These are phyloP conservation scores for Phytophthora pisi DNA, from an alignment of 352 stramenopile species.

Conservation along the genomic window DNA sequence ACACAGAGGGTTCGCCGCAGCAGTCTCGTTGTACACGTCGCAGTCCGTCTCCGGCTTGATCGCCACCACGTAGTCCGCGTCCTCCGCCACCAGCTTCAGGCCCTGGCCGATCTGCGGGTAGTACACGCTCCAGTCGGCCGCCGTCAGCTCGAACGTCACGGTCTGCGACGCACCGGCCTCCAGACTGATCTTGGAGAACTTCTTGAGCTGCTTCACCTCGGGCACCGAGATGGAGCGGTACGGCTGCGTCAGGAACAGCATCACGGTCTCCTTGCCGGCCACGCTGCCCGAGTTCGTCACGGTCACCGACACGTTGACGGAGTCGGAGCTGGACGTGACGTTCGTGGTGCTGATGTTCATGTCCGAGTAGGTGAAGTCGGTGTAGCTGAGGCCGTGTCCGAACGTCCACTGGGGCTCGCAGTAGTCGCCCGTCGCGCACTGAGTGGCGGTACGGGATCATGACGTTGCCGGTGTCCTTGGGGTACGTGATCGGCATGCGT, in stretches of 20 bases:
- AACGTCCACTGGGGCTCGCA: conserved; percentile 37
- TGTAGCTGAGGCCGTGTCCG: neutral
- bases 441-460: neutral
- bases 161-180: neutral
- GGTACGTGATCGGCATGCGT: conserved; percentile 4
- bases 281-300: conserved; percentile 51
- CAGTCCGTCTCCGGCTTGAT: conserved; percentile 45
- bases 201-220: conserved; percentile 82
- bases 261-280: conserved; percentile 69
- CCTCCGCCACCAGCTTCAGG: conserved; percentile 35
- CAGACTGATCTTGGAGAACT: conserved; percentile 58
- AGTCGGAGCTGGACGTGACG: neutral
- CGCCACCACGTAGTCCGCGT: conserved; percentile 42
- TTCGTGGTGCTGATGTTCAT: neutral
- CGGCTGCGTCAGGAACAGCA: conserved; percentile 77
- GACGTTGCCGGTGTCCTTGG: conserved; percentile 7
- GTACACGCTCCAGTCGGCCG: conserved; percentile 43
- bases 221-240: conserved; percentile 61
- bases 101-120: conserved; percentile 48
- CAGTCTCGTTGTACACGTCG: conserved; percentile 30
- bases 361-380: neutral
- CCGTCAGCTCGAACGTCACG: conserved; percentile 29
- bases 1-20: conserved; percentile 14
- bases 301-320: neutral
- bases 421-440: neutral